Evolutionary conservation across 768 basidiomycete genomes (phyloP).

Genomic region (Lactifluus subvellereus): DNA sequence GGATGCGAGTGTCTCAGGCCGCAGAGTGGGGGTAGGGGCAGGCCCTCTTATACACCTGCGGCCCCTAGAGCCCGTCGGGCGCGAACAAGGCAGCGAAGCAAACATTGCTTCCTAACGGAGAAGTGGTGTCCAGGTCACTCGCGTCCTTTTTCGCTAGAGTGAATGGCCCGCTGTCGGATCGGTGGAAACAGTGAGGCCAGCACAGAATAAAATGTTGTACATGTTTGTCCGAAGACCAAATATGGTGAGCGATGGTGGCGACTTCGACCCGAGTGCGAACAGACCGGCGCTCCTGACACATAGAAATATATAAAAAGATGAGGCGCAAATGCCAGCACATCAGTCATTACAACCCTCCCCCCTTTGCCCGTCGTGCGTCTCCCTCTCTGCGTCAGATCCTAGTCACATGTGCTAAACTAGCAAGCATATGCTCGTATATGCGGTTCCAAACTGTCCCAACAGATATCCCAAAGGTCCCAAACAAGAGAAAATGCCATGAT

Average conservation of each 20-base stretch:
- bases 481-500: neutral
- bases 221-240: no score
- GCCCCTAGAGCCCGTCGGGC: neutral
- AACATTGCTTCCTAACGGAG: neutral
- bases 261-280: no score
- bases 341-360: neutral
- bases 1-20: neutral
- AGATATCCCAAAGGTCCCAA: neutral
- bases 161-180: no score
- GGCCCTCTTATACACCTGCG: neutral
- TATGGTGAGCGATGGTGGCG: no score
- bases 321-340: no score
- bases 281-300: no score
- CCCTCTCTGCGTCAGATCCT: neutral
- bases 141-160: no score
- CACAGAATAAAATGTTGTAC: no score
- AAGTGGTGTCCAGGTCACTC: no score
- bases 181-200: no score
- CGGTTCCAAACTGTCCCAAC: neutral
- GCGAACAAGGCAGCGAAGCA: constrained; percentile 12
- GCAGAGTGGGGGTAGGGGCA: no score
- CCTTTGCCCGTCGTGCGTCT: neutral
- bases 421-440: neutral
- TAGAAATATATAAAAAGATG: no score
- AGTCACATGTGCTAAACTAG: constrained; percentile 5